Percentiles rank a stretch among this genome's conserved stretches.
Evolutionary conservation across 78 protist genomes (phyloP).

Genomic region (Protostelium mycophagum): DNA sequence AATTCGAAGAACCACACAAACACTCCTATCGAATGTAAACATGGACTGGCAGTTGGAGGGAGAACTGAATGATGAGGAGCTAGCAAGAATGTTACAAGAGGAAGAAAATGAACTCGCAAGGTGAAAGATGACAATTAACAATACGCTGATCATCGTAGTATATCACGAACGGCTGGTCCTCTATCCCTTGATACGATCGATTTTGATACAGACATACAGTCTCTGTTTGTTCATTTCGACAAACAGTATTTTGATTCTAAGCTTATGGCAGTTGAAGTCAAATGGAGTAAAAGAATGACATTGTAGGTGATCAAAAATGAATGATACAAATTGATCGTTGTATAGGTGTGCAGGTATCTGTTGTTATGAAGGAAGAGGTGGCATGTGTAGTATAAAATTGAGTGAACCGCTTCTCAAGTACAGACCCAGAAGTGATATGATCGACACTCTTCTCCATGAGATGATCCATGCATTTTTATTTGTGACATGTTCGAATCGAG

Average conservation of each 20-base stretch:
- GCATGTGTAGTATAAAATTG: slow-evolving; percentile 5
- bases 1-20: no score
- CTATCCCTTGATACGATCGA: background rate
- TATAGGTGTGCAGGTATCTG: slow-evolving; percentile 33
- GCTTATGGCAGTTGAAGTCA: slow-evolving; percentile 15
- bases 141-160: background rate
- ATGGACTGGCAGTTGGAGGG: no score
- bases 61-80: background rate
- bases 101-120: background rate
- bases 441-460: slow-evolving; percentile 56
- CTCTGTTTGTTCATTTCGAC: slow-evolving; percentile 27
- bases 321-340: no score
- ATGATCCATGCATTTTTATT: slow-evolving; percentile 64
- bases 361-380: background rate
- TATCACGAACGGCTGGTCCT: background rate
- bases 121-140: background rate
- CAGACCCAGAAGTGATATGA: slow-evolving; percentile 24
- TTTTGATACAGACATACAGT: slow-evolving; percentile 15
- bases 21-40: no score
- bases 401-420: slow-evolving; percentile 38
- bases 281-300: slow-evolving; percentile 51
- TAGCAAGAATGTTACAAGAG: background rate
- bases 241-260: slow-evolving; percentile 11
- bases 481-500: slow-evolving; percentile 10
- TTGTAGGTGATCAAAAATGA: background rate